These are phyloP conservation scores for Malus sylvestris DNA, from an alignment of 306 rosid species.

Conservation along the genomic window DNA sequence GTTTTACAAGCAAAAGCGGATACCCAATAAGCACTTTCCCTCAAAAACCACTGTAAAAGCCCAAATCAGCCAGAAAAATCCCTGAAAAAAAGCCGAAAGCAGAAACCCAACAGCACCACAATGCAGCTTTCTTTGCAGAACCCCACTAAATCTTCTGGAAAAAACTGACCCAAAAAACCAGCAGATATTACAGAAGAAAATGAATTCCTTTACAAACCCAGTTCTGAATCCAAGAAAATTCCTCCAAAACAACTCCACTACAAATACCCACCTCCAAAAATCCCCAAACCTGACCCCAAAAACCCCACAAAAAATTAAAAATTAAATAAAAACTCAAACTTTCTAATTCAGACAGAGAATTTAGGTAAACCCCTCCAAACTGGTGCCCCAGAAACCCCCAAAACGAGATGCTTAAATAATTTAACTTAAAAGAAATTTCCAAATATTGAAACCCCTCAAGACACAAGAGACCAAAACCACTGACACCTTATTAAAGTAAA, in stretches of 20 bases:
- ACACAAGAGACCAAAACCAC: conserved; percentile 42
- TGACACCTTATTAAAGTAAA: conserved; percentile 35
- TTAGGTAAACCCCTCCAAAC: conserved; percentile 68
- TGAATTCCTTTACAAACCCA: conserved; percentile 18
- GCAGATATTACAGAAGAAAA: conserved; percentile 13
- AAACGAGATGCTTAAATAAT: not conserved
- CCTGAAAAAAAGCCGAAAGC: conserved; percentile 4
- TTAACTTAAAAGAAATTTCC: conserved; percentile 26
- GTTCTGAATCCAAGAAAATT: conserved; percentile 18
- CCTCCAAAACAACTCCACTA: conserved; percentile 54
- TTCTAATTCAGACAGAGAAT: conserved; percentile 23
- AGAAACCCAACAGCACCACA: conserved; percentile 29
- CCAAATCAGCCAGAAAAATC: conserved; percentile 9
- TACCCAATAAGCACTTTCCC: conserved; percentile 3
- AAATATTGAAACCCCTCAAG: conserved; percentile 24
- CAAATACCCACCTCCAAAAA: conserved; percentile 19
- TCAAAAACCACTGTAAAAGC: conserved; percentile 7
- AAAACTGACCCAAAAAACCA: conserved; percentile 21
- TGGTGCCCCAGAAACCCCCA: conserved; percentile 17
- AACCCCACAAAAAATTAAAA: not conserved
- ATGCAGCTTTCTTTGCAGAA: conserved; percentile 40
- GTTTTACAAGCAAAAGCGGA: conserved; percentile 2
- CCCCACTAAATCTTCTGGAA: conserved; percentile 17
- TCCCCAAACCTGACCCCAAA: conserved; percentile 13
- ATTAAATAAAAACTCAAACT: not conserved